Evolutionary conservation across 176 grass and related monocot genomes (phyloP), one percentile per base, ranked within the genome.

Genomic region (Ampelocalamus luodianensis): DNA sequence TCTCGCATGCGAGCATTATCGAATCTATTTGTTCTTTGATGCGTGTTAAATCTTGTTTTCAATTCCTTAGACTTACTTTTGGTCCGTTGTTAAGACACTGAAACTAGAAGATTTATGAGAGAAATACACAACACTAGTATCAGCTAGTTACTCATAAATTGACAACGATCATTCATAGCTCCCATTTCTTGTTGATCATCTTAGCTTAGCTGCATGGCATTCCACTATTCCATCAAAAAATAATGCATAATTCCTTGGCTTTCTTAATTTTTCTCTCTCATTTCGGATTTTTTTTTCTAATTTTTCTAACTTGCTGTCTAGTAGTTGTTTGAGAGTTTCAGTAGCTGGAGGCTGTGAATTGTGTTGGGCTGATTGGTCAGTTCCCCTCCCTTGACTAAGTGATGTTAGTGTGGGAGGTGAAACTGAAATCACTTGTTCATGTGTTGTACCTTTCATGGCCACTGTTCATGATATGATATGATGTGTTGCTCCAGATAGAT

Each of bases 141-240:
- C 32, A 34, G 32, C 32, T 34, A 34, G 32, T 34, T 34, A 34
- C 32, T 34, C 32, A 13, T 36, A 38, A 34, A 22, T 32, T 51
- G 68, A 44, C 44, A 36, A 6, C 0, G 37, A 66, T 16, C 26
- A 6, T 39, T 13, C 43, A 7, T 49, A 55, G 68, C 75, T 68
- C 42, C 20, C 37, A 24, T 84, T 45, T 71, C 66, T 60, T 48
- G 54, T 70, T 49, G 56, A 74, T 23, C 69, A 74, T 62, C 39
- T 65, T 82, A 88, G 71, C 73, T 46, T 88, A 82, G 81, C 74
- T 38, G 74, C 73, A 77, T 83, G 62, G 20, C 86, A 70, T 70
- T 61, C 65, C 48, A 56, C 74, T 84, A 45, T 79, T 88, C 55
- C 80, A 88, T 79, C 63, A 45, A 5, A 54, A 82, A 60, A 38